Evolutionary conservation across 768 basidiomycete genomes (phyloP), one percentile per base, ranked within the genome.

Genomic region (Podaxis mareebaensis): DNA sequence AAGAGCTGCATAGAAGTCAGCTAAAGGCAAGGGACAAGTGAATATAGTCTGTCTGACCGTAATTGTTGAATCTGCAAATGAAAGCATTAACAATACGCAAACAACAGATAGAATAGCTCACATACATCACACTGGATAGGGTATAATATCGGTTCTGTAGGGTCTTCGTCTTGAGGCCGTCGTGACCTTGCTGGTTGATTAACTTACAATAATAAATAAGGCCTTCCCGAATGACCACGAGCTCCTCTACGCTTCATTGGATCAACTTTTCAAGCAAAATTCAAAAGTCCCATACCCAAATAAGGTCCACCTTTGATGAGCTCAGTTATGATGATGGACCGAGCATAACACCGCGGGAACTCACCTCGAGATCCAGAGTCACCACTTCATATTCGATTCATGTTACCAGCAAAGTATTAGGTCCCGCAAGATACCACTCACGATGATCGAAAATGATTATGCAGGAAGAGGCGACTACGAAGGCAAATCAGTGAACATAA

Each of bases 131-230:
- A 33, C 78, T 80, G 69, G 75, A 68, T 64, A 86, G 68, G 12
- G 79, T 75, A 71, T 84, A 86, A 69, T 87, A 88, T 15, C 86
- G 84, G 72, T 86, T 86, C 86, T 86, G 65, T 5, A 38, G 44
- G 22, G 4, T 59, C 39, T 2, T 22, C 26, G 48, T 42, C 20
- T 30, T 20, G 24, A 54, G 20, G 53, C 30, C 53, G 22, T 22
- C 22, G 22, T 13, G 49, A 33, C 30, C 46, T 24, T 53, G 24
- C 53, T 54, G 46, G 15, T 53, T 12, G 33, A 2, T 20, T n/a
- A 22, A 69, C 80, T 67, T 64, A 86, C 86, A 62, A 85, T 42
- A 42, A 88, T 69, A 71, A 88, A 88, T 63, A 88, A 67, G 28
- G 67, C 61, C 67, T 87, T 88, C 52, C 83, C 85, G 64, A 79